Base-by-base conservation (phyloP, 495 filamentous ascomycete species). In the Bryoglossum gracile region DNA sequence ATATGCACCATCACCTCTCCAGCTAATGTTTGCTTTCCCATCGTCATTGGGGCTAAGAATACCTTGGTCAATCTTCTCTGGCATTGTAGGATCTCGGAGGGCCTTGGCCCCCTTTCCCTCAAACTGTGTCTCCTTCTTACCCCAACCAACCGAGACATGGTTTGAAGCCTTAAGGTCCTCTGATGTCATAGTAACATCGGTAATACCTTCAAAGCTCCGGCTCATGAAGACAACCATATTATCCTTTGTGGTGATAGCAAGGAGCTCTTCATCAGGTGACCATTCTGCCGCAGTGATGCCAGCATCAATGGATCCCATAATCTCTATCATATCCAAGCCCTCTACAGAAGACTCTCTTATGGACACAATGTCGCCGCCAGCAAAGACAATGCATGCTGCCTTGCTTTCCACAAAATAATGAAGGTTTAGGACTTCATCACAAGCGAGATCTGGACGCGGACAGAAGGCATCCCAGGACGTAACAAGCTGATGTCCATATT, bases 131-230 rank as follows among this genome's bases (percentile, higher is more conserved):
- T 98, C 92, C 61, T 84, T 82, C 71, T 97, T 97, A 51, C 92
- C 92, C 92, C 92, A 98, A 43, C 92, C 92, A 18, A 98, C 92
- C 16, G 89, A 95, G 35, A 98, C 92, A 76, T 98, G 92, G 62
- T 86, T 88, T 1, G 92, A 97, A 1, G 80, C 76, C 58, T 89
- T 82, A 46, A 95, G 70, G 65, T 98, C 92, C 19, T 88, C 84
- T 3, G 68, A 57, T 3, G 76, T 75, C 55, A 95, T 81, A 10
- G 72, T 72, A 49, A 86, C 74, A 57, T 86, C 82, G 5, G 80
- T 73, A 45, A 94, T 77, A 57, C 82, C 82, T 59, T 97, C 91
- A 56, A 95, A 94, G 34, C 82, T 80, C 50, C 90, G 75, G 16
- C 87, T 95, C 91, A 98, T 95, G 55, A 95, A 87, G 43, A 96